Evolutionary conservation across 768 basidiomycete species (phyloP).

Genomic region (Mycena amicta): DNA sequence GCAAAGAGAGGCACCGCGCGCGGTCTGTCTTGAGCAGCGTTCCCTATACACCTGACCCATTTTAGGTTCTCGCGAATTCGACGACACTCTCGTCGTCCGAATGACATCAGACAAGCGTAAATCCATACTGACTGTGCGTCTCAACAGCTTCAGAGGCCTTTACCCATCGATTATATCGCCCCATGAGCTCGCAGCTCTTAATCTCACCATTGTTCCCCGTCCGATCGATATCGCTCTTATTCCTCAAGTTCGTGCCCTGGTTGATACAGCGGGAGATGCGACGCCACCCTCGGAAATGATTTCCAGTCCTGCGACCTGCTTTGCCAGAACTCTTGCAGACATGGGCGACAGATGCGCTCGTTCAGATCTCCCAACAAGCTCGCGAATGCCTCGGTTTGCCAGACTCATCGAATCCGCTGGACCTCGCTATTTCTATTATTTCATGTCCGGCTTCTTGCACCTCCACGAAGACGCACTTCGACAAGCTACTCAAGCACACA

Average conservation of each 20-base stretch:
- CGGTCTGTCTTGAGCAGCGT: neutral
- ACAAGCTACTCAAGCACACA: neutral
- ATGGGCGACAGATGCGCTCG: constrained; percentile 1
- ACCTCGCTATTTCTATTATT: neutral
- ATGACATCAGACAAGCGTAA: constrained; percentile 8
- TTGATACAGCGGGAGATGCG: constrained; percentile 3
- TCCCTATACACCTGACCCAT: neutral
- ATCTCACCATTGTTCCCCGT: neutral
- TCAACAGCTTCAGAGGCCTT: neutral
- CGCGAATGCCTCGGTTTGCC: neutral
- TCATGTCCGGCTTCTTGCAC: neutral
- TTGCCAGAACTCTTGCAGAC: constrained; percentile 4
- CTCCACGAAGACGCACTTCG: neutral
- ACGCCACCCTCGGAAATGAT: neutral
- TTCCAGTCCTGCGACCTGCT: neutral
- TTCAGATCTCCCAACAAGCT: neutral
- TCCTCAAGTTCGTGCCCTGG: constrained; percentile 6
- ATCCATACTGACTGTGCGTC: neutral
- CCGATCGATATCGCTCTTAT: constrained; percentile 4
- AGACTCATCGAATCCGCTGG: neutral
- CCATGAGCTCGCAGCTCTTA: neutral
- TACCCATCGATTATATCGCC: neutral
- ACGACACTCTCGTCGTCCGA: constrained; percentile 3
- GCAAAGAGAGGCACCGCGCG: neutral
- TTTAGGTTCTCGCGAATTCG: constrained; percentile 5